A percentile compares a stretch with the other conserved stretches of the same genome.
Evolutionary conservation across 2,329 filamentous ascomycete species (phyloP).

Genomic region (Aureobasidium subglaciale): DNA sequence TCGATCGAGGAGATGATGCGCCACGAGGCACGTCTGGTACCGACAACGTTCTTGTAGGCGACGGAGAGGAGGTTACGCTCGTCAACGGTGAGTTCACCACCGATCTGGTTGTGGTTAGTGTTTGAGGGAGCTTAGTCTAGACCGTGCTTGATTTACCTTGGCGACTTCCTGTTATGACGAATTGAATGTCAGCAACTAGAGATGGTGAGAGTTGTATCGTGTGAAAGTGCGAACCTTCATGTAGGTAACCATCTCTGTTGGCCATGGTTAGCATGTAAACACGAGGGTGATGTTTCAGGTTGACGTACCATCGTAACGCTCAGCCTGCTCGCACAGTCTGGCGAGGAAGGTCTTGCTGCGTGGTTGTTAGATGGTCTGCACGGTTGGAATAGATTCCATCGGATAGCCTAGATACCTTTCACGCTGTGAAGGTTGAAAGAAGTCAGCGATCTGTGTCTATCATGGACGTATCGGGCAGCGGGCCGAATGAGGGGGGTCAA

Average conservation of each 20-base stretch:
- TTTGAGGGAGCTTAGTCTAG: neutral
- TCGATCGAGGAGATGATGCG: slow-evolving; percentile 99
- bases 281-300: slow-evolving; percentile 2
- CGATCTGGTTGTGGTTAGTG: slow-evolving; percentile 41
- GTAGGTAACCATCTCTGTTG: slow-evolving; percentile 87
- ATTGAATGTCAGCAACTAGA: slow-evolving; percentile 18
- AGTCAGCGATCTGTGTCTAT: slow-evolving; percentile 28
- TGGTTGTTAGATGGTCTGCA: slow-evolving; percentile 28
- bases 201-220: neutral
- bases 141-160: slow-evolving; percentile 53
- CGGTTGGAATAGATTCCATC: neutral
- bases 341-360: slow-evolving; percentile 98
- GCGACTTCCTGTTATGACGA: slow-evolving; percentile 68
- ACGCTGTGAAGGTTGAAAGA: slow-evolving; percentile 33
- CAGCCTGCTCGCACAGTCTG: slow-evolving; percentile 99
- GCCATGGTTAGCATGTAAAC: slow-evolving; percentile 21
- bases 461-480: slow-evolving; percentile 7
- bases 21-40: slow-evolving; percentile 96
- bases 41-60: slow-evolving; percentile 99
- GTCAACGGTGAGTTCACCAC: slow-evolving; percentile 61
- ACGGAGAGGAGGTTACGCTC: slow-evolving; percentile 91
- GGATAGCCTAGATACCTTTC: slow-evolving; percentile 36
- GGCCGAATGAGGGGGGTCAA: slow-evolving; percentile 9
- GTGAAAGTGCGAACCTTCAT: slow-evolving; percentile 68
- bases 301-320: slow-evolving; percentile 89